Evolutionary conservation across 202 grass and related monocot species (phyloP).

Genomic region (Bolboschoenoplectus hybrid): DNA sequence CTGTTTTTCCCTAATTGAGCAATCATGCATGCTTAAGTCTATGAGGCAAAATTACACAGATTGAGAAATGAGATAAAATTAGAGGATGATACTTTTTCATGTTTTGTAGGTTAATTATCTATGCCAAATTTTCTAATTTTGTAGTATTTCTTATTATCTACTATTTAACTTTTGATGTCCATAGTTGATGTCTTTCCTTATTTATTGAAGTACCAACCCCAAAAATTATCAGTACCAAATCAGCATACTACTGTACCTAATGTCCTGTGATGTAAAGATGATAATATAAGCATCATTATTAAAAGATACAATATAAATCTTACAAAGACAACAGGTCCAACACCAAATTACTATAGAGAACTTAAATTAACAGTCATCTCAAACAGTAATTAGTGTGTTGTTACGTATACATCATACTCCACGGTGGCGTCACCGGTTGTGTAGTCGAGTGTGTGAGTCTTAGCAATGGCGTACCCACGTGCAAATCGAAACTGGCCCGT

Average conservation of each 20-base stretch:
- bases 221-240: conserved; percentile 1
- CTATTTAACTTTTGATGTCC: not conserved
- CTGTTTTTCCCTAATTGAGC: too few species aligned
- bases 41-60: not conserved
- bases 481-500: conserved; percentile 65
- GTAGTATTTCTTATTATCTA: not conserved
- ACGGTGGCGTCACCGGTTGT: conserved; percentile 56
- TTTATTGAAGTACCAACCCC: not conserved
- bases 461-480: conserved; percentile 55
- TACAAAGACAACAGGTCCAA: not conserved
- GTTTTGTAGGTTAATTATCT: not conserved
- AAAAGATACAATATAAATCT: not conserved
- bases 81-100: not conserved
- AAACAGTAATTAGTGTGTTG: not conserved
- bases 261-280: not conserved
- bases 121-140: not conserved
- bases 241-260: not conserved
- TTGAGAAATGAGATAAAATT: not conserved
- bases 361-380: not conserved
- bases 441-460: conserved; percentile 42
- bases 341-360: not conserved
- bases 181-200: not conserved
- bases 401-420: conserved; percentile 75
- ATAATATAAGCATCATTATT: not conserved
- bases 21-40: too few species aligned